phyloP scores from a whole-genome alignment of 257 asterid genomes.

The Avicennia marina region DNA sequence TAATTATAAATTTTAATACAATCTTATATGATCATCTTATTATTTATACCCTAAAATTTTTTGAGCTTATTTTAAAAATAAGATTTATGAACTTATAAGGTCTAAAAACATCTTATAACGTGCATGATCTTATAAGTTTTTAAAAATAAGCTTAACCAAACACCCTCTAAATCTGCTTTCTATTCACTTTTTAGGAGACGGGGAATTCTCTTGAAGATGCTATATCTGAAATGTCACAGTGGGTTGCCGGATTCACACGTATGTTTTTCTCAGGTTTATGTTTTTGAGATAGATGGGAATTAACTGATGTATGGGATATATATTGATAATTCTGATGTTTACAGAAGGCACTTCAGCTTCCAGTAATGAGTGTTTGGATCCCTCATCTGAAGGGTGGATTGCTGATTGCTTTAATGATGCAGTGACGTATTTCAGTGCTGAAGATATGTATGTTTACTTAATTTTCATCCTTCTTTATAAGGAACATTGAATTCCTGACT shows the following conservation, averaged over 20 bases:
- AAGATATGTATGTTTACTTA: conserved; percentile 50
- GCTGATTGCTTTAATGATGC: conserved; percentile 64
- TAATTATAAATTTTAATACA: no score
- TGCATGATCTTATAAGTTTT: no score
- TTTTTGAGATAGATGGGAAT: neutral
- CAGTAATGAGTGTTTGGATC: conserved; percentile 52
- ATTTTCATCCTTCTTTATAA: conserved; percentile 1
- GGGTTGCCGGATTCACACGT: conserved; percentile 72
- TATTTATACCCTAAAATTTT: no score
- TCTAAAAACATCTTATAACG: no score
- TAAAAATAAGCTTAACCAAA: neutral
- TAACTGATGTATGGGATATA: neutral
- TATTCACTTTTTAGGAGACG: conserved; percentile 41
- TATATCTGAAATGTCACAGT: conserved; percentile 51
- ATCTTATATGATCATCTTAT: no score
- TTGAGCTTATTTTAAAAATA: no score
- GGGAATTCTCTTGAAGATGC: conserved; percentile 53
- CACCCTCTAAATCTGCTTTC: conserved; percentile 4
- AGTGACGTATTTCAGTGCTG: conserved; percentile 29
- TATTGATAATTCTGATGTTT: conserved; percentile 2
- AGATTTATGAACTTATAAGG: no score
- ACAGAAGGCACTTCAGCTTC: conserved; percentile 24
- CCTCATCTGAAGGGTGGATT: conserved; percentile 78
- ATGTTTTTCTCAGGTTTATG: neutral
- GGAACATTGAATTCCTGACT: conserved; percentile 13